A percentile compares a stretch with the other conserved stretches of the same genome.
Conservation (phyloP, 2,329 filamentous ascomycete species). For the Tolypocladium cylindrosporum region DNA sequence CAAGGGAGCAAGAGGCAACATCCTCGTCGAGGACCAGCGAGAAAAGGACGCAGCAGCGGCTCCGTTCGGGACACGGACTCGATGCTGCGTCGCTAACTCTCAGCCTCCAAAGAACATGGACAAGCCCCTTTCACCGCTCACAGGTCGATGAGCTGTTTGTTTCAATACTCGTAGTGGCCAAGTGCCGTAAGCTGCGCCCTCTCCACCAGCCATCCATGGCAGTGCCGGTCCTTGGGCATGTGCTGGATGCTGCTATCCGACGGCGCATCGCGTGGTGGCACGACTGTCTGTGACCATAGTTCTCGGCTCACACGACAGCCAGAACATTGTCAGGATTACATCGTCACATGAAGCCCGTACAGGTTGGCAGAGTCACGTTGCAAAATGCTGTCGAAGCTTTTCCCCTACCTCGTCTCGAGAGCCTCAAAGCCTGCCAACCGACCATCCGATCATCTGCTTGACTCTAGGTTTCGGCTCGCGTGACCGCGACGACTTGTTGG, state of each 20-base stretch:
- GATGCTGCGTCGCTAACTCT: background rate
- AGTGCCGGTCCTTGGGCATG: background rate
- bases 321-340: background rate
- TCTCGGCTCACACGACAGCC: background rate
- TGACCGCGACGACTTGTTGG: background rate
- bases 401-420: background rate
- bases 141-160: background rate
- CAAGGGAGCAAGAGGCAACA: background rate
- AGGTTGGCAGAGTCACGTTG: background rate
- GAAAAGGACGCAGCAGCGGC: background rate
- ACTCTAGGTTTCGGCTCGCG: background rate
- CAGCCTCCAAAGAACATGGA: background rate
- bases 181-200: background rate
- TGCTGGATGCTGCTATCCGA: background rate
- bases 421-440: background rate
- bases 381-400: background rate
- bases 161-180: background rate
- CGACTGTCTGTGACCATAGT: background rate
- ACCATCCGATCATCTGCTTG: background rate
- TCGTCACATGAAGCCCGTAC: too few species aligned
- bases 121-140: background rate
- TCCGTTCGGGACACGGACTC: background rate
- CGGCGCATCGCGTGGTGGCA: background rate
- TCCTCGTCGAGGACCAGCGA: background rate
- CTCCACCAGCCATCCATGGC: too few species aligned